Percentiles rank a stretch among this genome's conserved stretches.
Conservation (phyloP, 1,139 yeast species). For the Debaryomyces coudertii region DNA sequence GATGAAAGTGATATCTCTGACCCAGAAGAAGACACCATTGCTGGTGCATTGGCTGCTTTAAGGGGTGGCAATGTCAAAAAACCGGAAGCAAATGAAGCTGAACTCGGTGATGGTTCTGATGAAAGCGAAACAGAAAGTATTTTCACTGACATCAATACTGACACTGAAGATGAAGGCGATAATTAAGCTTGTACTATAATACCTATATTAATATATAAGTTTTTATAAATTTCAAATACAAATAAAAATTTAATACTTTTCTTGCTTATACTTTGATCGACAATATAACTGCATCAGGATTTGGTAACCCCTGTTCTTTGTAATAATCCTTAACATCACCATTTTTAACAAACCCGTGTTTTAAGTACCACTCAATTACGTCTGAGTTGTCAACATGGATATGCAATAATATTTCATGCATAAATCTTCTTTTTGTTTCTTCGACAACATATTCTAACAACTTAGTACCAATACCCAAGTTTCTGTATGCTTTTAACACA, state of each 20-base stretch:
- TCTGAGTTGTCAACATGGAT: conserved; percentile 52
- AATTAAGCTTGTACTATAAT: conserved; percentile 14
- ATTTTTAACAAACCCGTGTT: conserved; percentile 51
- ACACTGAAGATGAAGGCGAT: conserved; percentile 57
- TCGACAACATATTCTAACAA: conserved; percentile 58
- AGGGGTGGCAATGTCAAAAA: conserved; percentile 55
- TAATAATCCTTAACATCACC: conserved; percentile 54
- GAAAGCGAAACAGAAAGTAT: conserved; percentile 42
- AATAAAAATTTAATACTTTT: not conserved
- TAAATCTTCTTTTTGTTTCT: conserved; percentile 53
- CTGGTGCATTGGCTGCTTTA: conserved; percentile 66
- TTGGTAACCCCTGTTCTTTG: conserved; percentile 46
- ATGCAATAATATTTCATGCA: conserved; percentile 63
- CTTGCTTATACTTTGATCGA: conserved; percentile 28
- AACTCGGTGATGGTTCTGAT: conserved; percentile 42
- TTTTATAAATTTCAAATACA: conserved; percentile 7
- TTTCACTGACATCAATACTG: conserved; percentile 54
- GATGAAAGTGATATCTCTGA: conserved; percentile 61
- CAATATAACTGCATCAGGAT: conserved; percentile 50
- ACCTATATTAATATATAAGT: conserved; percentile 6
- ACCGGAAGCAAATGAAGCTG: conserved; percentile 32
- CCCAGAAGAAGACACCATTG: conserved; percentile 66
- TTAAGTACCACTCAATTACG: conserved; percentile 59
- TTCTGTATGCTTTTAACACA: conserved; percentile 63
- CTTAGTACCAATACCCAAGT: conserved; percentile 62